Evolutionary conservation across 1,284 basidiomycete genomes (phyloP).

Genomic region (Cronartium ribicola): DNA sequence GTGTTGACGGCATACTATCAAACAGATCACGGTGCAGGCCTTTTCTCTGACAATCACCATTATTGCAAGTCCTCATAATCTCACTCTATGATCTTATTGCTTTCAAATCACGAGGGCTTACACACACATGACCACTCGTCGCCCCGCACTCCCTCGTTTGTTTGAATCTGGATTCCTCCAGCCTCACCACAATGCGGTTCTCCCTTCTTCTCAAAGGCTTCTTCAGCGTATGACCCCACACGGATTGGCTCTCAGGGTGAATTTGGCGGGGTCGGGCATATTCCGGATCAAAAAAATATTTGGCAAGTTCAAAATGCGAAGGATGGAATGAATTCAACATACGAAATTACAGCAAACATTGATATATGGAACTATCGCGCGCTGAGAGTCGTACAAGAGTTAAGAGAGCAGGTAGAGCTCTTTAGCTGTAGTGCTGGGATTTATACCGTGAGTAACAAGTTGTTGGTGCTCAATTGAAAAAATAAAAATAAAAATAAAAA

Average conservation of each 20-base stretch:
- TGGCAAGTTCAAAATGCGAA: constrained; percentile 21
- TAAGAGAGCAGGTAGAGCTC: constrained; percentile 8
- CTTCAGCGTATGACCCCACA: constrained; percentile 17
- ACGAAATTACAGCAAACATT: constrained; percentile 26
- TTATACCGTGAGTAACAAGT: constrained; percentile 25
- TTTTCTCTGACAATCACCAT: constrained; percentile 36
- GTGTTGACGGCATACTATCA: too few species aligned
- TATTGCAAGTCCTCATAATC: constrained; percentile 14
- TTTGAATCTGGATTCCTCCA: background rate
- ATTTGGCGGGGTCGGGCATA: constrained; percentile 39
- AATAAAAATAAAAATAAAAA: background rate
- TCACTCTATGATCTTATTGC: too few species aligned
- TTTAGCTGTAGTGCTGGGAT: constrained; percentile 40
- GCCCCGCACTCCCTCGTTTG: too few species aligned
- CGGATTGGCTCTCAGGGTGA: constrained; percentile 30
- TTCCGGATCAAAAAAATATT: constrained; percentile 6
- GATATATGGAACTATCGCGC: constrained; percentile 35
- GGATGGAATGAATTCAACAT: constrained; percentile 29
- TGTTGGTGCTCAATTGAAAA: background rate
- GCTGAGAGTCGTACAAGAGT: constrained; percentile 10
- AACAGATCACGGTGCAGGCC: constrained; percentile 25
- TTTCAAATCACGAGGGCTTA: too few species aligned
- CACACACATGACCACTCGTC: too few species aligned
- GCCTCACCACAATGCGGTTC: constrained; percentile 35
- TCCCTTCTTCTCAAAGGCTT: constrained; percentile 17